phyloP scores from a whole-genome alignment of 2,329 filamentous ascomycete genomes.

The Purpureocillium lavendulum region DNA sequence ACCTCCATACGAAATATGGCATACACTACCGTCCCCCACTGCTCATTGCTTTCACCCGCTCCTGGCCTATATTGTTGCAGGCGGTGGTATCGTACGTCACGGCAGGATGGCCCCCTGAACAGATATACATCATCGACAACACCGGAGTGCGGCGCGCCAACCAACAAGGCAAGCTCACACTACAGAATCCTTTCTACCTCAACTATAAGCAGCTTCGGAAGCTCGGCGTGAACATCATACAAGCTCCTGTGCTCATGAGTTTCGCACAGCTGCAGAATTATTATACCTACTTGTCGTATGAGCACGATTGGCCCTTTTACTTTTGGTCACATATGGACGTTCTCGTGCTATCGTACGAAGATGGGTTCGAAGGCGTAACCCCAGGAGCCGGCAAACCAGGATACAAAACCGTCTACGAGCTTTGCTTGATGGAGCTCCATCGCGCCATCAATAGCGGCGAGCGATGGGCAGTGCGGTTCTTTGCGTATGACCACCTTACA shows the following conservation, averaged over 20 bases:
- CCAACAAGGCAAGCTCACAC: conserved; percentile 31
- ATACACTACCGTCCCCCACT: conserved; percentile 36
- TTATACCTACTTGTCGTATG: conserved; percentile 36
- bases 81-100: conserved; percentile 48
- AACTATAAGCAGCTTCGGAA: conserved; percentile 39
- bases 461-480: conserved; percentile 45
- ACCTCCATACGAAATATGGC: conserved; percentile 28
- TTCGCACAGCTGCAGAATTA: conserved; percentile 51
- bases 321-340: conserved; percentile 52
- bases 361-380: conserved; percentile 24
- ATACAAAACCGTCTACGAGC: conserved; percentile 32
- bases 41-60: conserved; percentile 51
- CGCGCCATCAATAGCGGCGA: conserved; percentile 15
- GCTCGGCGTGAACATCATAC: conserved; percentile 44
- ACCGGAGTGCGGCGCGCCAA: conserved; percentile 48
- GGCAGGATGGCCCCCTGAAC: conserved; percentile 46
- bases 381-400: conserved; percentile 21
- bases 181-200: conserved; percentile 49
- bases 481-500: conserved; percentile 49
- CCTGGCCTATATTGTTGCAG: conserved; percentile 47
- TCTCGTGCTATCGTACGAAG: conserved; percentile 31
- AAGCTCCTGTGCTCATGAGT: conserved; percentile 40
- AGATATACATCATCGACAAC: conserved; percentile 53
- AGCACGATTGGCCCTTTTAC: conserved; percentile 36
- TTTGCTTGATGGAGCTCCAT: conserved; percentile 26